These are phyloP conservation scores for Phellopilus nigrolimitatus DNA, from an alignment of 1,284 basidiomycete species.

Conservation along the genomic window DNA sequence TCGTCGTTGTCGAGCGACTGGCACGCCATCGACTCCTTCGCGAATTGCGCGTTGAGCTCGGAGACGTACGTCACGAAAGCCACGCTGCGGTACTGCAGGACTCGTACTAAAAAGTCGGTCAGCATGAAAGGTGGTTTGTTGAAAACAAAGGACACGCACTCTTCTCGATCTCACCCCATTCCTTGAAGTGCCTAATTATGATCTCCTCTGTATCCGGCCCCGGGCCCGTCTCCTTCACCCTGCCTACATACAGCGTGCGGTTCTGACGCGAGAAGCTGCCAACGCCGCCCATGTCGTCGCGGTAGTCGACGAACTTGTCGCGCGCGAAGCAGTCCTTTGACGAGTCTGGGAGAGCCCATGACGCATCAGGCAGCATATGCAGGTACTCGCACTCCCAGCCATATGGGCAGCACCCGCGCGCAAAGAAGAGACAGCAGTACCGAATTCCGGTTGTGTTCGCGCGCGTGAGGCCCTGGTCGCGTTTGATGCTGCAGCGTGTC, in stretches of 20 bases:
- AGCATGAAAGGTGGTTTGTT: too few relatives aligned
- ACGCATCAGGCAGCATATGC: constrained; percentile 78
- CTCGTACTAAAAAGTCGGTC: constrained; percentile 56
- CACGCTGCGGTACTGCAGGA: constrained; percentile 91
- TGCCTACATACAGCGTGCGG: constrained; percentile 90
- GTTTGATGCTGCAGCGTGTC: constrained; percentile 84
- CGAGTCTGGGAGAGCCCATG: constrained; percentile 74
- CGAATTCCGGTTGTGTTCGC: constrained; percentile 88
- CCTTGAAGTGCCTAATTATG: constrained; percentile 87
- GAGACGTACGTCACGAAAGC: constrained; percentile 95
- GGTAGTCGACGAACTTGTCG: constrained; percentile 95
- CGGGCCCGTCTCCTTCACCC: constrained; percentile 87
- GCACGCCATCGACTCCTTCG: constrained; percentile 98
- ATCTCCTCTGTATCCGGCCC: constrained; percentile 89
- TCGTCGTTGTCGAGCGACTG: constrained; percentile 98
- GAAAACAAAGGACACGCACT: constrained; percentile 53
- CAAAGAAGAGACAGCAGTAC: constrained; percentile 94
- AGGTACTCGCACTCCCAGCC: constrained; percentile 97
- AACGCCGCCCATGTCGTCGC: constrained; percentile 99
- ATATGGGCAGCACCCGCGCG: constrained; percentile 95
- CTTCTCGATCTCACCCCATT: constrained; percentile 95
- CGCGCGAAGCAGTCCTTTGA: constrained; percentile 96
- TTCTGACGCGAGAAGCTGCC: constrained; percentile 94
- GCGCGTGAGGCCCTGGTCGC: constrained; percentile 89
- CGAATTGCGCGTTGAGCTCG: constrained; percentile 90